Evolutionary conservation across 495 filamentous ascomycete genomes (phyloP).

Genomic region (Neurospora sp.): DNA sequence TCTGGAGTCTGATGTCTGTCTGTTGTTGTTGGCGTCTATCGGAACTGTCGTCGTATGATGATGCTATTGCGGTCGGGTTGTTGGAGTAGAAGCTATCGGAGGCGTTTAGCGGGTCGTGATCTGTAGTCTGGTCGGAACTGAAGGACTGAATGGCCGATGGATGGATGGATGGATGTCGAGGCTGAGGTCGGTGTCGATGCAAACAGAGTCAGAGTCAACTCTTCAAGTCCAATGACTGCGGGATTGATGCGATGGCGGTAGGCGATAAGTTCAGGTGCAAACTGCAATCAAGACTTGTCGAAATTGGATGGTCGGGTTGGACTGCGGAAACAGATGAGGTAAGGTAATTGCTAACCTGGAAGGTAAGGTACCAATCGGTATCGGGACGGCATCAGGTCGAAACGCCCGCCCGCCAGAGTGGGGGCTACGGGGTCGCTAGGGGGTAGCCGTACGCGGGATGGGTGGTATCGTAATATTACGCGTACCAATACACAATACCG

Average conservation of each 20-base stretch:
- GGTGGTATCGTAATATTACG: background rate
- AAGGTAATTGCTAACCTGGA: background rate
- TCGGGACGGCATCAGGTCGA: background rate
- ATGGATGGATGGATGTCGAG: background rate
- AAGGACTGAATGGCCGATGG: too few relatives aligned
- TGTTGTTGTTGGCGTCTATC: background rate
- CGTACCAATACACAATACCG: background rate
- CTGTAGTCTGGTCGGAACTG: background rate
- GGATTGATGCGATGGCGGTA: background rate
- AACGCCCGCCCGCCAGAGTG: background rate
- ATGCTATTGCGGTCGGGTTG: background rate
- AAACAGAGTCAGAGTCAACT: background rate
- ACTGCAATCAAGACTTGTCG: background rate
- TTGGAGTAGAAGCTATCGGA: background rate
- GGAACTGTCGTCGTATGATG: background rate
- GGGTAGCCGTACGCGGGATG: background rate
- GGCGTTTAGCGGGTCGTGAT: background rate
- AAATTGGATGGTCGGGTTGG: background rate
- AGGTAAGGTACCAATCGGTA: background rate
- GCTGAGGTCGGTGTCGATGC: background rate
- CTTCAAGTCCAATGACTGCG: background rate
- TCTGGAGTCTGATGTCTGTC: conserved; percentile 1
- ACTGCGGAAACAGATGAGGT: background rate
- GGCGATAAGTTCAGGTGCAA: background rate
- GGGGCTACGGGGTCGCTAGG: background rate